phyloP scores from a whole-genome alignment of 2,329 filamentous ascomycete species.

The Cercospora beticola region DNA sequence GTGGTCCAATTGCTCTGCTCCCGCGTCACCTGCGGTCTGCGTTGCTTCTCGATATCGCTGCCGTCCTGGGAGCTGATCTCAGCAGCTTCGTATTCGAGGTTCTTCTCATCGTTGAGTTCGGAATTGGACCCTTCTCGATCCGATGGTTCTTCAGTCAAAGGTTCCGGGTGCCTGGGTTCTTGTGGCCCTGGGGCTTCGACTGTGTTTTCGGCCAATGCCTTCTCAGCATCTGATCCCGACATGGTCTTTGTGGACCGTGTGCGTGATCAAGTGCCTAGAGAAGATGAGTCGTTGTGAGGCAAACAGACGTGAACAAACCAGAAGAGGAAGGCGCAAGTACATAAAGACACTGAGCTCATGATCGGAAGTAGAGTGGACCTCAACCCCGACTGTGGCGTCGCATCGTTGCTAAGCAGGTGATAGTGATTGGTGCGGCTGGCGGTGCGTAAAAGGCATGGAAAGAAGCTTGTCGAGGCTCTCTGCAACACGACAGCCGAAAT shows the following conservation, averaged over 20 bases:
- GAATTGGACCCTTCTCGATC: conserved; percentile 40
- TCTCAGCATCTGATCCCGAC: conserved; percentile 22
- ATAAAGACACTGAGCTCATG: conserved; percentile 10
- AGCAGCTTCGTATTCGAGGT: conserved; percentile 33
- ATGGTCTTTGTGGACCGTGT: conserved; percentile 14
- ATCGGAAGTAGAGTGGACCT: conserved; percentile 5
- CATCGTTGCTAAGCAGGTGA: conserved; percentile 3
- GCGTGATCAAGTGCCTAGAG: neutral
- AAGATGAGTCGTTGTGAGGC: neutral
- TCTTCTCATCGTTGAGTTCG: conserved; percentile 37
- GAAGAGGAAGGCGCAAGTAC: conserved; percentile 5
- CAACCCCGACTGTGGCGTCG: conserved; percentile 6
- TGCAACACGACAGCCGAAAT: neutral
- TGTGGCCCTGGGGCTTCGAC: conserved; percentile 20
- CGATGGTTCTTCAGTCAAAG: conserved; percentile 43
- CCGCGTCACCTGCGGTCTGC: conserved; percentile 23
- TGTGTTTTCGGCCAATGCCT: conserved; percentile 20
- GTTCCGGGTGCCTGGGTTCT: conserved; percentile 38
- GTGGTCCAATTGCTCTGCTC: conserved; percentile 38
- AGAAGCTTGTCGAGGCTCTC: neutral
- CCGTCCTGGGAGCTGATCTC: conserved; percentile 28
- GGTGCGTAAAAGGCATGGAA: conserved; percentile 9
- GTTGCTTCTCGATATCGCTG: conserved; percentile 27
- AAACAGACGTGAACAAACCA: neutral
- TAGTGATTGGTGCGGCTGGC: conserved; percentile 9